Conservation (phyloP, 1,139 yeast species). For the Nakaseomyces nivariensis region DNA sequence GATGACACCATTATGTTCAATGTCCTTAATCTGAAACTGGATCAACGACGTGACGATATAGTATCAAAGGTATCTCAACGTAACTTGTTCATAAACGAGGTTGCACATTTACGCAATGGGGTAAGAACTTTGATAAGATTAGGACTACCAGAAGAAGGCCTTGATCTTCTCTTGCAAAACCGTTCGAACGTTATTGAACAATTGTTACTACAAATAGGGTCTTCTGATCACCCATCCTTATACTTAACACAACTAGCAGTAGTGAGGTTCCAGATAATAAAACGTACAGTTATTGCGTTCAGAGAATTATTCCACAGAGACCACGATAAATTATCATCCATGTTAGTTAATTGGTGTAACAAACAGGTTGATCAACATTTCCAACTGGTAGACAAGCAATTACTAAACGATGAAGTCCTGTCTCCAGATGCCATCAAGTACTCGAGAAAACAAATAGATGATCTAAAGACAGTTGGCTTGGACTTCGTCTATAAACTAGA, state of each 20-base stretch:
- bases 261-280: constrained; percentile 48
- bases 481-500: constrained; percentile 44
- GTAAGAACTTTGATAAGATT: constrained; percentile 36
- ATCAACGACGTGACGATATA: constrained; percentile 29
- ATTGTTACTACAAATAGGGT: constrained; percentile 39
- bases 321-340: constrained; percentile 32
- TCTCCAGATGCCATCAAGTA: constrained; percentile 41
- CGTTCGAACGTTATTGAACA: constrained; percentile 38
- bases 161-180: constrained; percentile 38
- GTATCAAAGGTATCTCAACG: constrained; percentile 29
- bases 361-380: constrained; percentile 56
- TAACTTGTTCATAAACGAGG: constrained; percentile 25
- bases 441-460: constrained; percentile 51
- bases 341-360: constrained; percentile 58
- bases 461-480: constrained; percentile 56
- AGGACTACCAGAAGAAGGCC: constrained; percentile 38
- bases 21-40: constrained; percentile 34
- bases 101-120: constrained; percentile 26
- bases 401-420: constrained; percentile 50
- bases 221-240: constrained; percentile 46
- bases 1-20: constrained; percentile 35
- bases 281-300: constrained; percentile 40
- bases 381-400: constrained; percentile 51
- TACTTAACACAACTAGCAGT: constrained; percentile 51
- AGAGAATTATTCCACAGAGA: constrained; percentile 35